phyloP scores from a whole-genome alignment of 768 basidiomycete genomes.

The Mycena epipterygia region DNA sequence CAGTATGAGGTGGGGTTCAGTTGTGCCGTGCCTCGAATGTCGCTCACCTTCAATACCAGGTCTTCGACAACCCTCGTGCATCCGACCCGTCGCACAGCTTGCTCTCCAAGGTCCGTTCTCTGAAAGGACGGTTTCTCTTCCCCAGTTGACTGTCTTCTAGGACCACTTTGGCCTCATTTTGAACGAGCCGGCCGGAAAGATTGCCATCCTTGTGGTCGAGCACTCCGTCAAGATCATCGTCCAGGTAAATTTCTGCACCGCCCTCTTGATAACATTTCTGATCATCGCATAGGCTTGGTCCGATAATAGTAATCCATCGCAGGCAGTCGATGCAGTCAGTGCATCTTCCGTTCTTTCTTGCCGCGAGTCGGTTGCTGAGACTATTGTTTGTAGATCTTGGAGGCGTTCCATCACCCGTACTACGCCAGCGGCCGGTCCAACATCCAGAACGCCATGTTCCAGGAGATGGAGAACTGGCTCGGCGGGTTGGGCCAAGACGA shows the following conservation, averaged over 20 bases:
- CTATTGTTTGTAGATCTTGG: conserved; percentile 57
- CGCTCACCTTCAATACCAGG: conserved; percentile 47
- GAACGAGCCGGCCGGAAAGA: conserved; percentile 83
- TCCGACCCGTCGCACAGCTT: conserved; percentile 83
- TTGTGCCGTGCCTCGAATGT: not conserved
- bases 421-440: conserved; percentile 66
- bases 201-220: conserved; percentile 76
- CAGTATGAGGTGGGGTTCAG: conserved; percentile 67
- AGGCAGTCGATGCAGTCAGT: conserved; percentile 59
- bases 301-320: conserved; percentile 58
- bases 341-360: not conserved
- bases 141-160: conserved; percentile 45
- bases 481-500: conserved; percentile 61
- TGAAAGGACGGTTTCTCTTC: not conserved
- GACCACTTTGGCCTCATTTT: conserved; percentile 81
- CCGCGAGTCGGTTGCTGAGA: not conserved
- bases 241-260: conserved; percentile 43
- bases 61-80: conserved; percentile 75
- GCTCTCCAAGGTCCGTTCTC: conserved; percentile 68
- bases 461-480: conserved; percentile 67
- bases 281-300: conserved; percentile 59
- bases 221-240: conserved; percentile 73
- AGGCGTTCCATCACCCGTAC: conserved; percentile 81
- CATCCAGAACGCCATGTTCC: conserved; percentile 74
- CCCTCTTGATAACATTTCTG: not conserved